Base-by-base conservation (phyloP, 495 filamentous ascomycete genomes). In the Pseudevernia furfuracea region DNA sequence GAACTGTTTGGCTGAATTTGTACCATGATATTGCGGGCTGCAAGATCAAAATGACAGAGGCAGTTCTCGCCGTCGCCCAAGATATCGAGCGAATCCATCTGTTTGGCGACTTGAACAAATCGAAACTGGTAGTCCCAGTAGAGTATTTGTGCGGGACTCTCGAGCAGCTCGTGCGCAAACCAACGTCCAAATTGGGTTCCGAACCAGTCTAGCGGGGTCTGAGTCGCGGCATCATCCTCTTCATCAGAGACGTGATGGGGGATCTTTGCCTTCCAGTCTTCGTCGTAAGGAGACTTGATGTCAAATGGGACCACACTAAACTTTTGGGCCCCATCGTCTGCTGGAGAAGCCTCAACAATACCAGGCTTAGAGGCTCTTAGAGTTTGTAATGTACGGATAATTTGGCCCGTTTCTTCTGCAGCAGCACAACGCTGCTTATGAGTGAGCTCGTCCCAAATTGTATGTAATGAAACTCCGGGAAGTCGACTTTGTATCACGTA, bases 11-110 rank as follows among this genome's bases (percentile, higher is more conserved):
- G 30, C 17, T 72, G 74, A 3, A 66, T 37, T 34, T 76, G 69
- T 4, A 87, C 76, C 66, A 85, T 76, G 55, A 87, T 77, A 63
- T 87, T 88, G 17, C 71, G 71, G 3, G 80, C 71, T 0, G 80
- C 64, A 21, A 86, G 68, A 69, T 87, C 85, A 4, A 55, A 34
- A 55, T 55, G 52, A 34, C 30, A 21, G 0, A 55, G 52, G 3
- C 52, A 55, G 10, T 55, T 55, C 52, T 34, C 6, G 17, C 30
- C 30, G 15, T 55, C 17, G 52, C 52, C 52, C 7, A 55, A 4
- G 10, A 7, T 1, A 7, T 17, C 52, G n/a, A 55, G 2, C 8
- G 0, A 1, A 3, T 55, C 30, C 52, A 55, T 55, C 17, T 55
- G 4, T 21, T 21, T 34, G 0, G 52, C 28, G 0, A 2, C 30